A percentile compares a stretch with the other conserved stretches of the same genome.
Conservation (phyloP, 2,329 filamentous ascomycete species). For the Diaporthe vaccinii region DNA sequence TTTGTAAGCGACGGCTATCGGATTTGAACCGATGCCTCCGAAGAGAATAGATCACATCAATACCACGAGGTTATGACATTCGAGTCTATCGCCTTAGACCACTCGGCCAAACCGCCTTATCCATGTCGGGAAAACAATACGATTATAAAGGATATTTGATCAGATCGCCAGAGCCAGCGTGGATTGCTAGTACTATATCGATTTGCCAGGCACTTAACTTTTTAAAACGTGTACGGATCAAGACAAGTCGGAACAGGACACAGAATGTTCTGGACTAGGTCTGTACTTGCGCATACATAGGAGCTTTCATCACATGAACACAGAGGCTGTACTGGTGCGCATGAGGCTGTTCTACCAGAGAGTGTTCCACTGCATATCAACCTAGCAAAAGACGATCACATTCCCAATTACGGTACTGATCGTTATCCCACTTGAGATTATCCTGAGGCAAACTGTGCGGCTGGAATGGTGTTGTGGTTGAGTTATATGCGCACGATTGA, state of each 20-base stretch:
- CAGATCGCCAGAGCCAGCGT: no score
- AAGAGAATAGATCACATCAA: constrained; percentile 36
- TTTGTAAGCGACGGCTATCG: constrained; percentile 5
- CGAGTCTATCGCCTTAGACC: constrained; percentile 40
- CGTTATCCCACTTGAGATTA: not conserved
- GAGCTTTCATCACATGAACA: not conserved
- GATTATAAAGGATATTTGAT: not conserved
- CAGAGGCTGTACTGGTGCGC: not conserved
- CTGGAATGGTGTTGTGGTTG: not conserved
- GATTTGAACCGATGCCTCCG: constrained; percentile 41
- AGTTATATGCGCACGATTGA: not conserved
- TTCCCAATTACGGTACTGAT: not conserved
- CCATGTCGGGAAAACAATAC: accelerated
- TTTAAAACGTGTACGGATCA: not conserved
- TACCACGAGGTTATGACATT: not conserved
- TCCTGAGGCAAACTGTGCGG: not conserved
- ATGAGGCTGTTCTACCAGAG: not conserved
- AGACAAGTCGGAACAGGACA: not conserved
- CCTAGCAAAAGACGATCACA: not conserved
- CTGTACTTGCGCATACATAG: not conserved
- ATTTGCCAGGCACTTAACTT: no score
- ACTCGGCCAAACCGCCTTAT: constrained; percentile 34
- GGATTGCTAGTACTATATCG: no score
- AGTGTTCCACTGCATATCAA: not conserved
- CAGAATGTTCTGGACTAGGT: not conserved